phyloP scores from a whole-genome alignment of 2,329 filamentous ascomycete genomes.

The Biscogniauxia marginata region DNA sequence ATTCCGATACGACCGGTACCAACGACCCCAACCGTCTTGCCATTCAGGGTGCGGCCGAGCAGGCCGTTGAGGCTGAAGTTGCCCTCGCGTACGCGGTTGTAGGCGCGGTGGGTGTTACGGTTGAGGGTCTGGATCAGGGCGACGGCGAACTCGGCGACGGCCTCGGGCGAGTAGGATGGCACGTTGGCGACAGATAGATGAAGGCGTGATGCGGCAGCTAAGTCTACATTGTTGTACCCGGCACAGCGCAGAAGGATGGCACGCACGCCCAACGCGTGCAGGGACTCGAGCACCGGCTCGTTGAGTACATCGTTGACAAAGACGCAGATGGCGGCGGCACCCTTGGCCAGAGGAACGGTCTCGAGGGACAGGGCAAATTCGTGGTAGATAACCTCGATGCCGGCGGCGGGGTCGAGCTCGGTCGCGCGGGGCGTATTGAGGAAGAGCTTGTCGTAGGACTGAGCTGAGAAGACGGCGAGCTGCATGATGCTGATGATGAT shows the following conservation, averaged over 20 bases:
- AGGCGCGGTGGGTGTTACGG: constrained; percentile 65
- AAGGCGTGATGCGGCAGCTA: constrained; percentile 51
- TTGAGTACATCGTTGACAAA: constrained; percentile 66
- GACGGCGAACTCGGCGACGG: constrained; percentile 69
- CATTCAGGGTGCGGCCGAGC: constrained; percentile 59
- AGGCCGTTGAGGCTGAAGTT: constrained; percentile 67
- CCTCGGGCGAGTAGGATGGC: constrained; percentile 66
- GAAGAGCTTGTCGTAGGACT: constrained; percentile 60
- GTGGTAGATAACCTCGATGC: constrained; percentile 55
- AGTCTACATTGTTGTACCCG: constrained; percentile 67
- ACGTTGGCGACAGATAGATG: constrained; percentile 64
- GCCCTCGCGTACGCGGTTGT: constrained; percentile 66
- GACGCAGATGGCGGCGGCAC: constrained; percentile 59
- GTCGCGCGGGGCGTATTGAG: constrained; percentile 43
- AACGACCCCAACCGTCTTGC: constrained; percentile 65
- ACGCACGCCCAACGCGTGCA: constrained; percentile 50
- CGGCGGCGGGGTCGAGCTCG: constrained; percentile 31
- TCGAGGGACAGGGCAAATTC: constrained; percentile 54
- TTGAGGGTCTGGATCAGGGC: constrained; percentile 66
- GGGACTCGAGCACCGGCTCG: constrained; percentile 48
- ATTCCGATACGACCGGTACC: constrained; percentile 66
- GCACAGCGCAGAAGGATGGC: constrained; percentile 66
- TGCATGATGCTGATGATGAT: too few species aligned
- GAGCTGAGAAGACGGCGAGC: constrained; percentile 63
- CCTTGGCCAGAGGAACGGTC: constrained; percentile 54